Percentiles rank a stretch among this genome's conserved stretches.
phyloP scores from a whole-genome alignment of 805 yeast genomes.

The Candida saitoana region DNA sequence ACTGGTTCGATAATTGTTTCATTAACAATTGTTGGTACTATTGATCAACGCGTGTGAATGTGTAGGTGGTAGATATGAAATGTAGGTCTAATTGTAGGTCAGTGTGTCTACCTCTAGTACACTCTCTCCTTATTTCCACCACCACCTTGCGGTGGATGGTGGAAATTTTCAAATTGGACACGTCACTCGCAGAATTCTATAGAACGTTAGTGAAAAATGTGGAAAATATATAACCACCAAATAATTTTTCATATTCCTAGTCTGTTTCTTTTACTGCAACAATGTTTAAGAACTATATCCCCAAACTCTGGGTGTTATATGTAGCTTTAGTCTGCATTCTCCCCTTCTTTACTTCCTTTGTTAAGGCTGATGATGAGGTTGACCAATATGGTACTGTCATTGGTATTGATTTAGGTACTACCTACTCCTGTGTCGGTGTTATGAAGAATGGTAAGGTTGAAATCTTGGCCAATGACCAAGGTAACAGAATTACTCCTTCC shows the following conservation, averaged over 20 bases:
- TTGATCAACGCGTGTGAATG: too few relatives aligned
- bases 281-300: slow-evolving; percentile 4
- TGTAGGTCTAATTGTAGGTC: too few relatives aligned
- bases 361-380: slow-evolving; percentile 19
- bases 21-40: too few relatives aligned
- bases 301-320: slow-evolving; percentile 16
- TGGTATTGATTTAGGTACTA: slow-evolving; percentile 83
- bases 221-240: too few relatives aligned
- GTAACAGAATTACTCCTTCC: slow-evolving; percentile 97
- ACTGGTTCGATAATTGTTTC: too few relatives aligned
- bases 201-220: not conserved
- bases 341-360: slow-evolving; percentile 30
- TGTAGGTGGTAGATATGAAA: too few relatives aligned
- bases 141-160: too few relatives aligned
- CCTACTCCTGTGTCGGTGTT: slow-evolving; percentile 95
- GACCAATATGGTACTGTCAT: slow-evolving; percentile 47
- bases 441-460: slow-evolving; percentile 90
- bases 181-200: slow-evolving; percentile 5
- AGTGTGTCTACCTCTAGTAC: too few relatives aligned
- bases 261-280: not conserved
- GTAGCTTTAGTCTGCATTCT: slow-evolving; percentile 30
- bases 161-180: slow-evolving; percentile 1
- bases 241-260: too few relatives aligned
- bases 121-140: too few relatives aligned
- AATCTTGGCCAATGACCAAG: slow-evolving; percentile 96